These are phyloP conservation scores for Salvia rosmarinus DNA, from an alignment of 257 asterid species.

Conservation along the genomic window DNA sequence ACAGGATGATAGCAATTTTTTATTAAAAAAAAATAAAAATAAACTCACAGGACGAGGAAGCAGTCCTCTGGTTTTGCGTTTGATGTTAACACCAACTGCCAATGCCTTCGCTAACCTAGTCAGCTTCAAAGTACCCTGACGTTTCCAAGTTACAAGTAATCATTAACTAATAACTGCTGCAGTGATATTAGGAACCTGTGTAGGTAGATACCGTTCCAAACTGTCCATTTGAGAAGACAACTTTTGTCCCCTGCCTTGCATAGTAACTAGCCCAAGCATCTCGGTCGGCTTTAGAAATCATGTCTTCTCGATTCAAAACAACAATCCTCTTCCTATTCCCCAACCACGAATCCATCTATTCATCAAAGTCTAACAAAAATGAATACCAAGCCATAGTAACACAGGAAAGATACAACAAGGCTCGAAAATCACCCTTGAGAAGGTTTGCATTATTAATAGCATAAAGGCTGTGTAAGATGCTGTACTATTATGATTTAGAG, in stretches of 20 bases:
- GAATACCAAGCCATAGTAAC: conserved; percentile 25
- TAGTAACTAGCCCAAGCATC: conserved; percentile 96
- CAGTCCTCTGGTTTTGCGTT: conserved; percentile 83
- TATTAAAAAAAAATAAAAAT: background rate
- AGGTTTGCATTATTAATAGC: conserved; percentile 3
- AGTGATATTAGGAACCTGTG: background rate
- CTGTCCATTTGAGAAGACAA: conserved; percentile 79
- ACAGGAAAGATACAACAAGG: conserved; percentile 11
- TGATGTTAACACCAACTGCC: conserved; percentile 78
- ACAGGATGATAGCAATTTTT: conserved; percentile 15
- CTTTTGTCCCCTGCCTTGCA: conserved; percentile 83
- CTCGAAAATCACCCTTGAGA: background rate
- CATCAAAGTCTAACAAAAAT: conserved; percentile 36
- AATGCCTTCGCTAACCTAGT: conserved; percentile 77
- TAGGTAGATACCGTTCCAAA: conserved; percentile 68
- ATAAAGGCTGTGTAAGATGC: background rate
- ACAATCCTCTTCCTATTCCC: conserved; percentile 86
- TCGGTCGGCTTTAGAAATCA: conserved; percentile 88
- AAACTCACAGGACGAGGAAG: conserved; percentile 94
- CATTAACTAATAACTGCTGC: conserved; percentile 24
- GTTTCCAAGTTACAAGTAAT: conserved; percentile 31
- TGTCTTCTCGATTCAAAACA: conserved; percentile 93
- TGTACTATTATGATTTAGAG: conserved; percentile 11
- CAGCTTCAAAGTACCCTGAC: conserved; percentile 86
- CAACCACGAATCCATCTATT: conserved; percentile 91